Percentiles rank a stretch among this genome's conserved stretches.
phyloP scores from a whole-genome alignment of 1,139 yeast species.

The Pichia cactophila region DNA sequence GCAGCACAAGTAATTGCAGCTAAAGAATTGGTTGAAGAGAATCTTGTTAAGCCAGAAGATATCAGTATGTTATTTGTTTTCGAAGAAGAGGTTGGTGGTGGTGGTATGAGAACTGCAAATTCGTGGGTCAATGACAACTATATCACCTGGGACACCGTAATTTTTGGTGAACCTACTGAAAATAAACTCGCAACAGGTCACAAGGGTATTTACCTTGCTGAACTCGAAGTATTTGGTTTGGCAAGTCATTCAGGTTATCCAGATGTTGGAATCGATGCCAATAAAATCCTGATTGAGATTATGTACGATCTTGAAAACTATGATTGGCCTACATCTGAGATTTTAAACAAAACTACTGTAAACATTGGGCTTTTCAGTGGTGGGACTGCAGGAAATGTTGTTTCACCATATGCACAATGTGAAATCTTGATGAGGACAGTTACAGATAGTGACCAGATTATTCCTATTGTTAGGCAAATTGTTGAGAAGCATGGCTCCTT shows the following conservation, averaged over 20 bases:
- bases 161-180: conserved; percentile 74
- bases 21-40: conserved; percentile 35
- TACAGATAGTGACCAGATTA: conserved; percentile 35
- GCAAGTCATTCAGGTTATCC: conserved; percentile 71
- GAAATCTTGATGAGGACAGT: conserved; percentile 48
- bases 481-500: conserved; percentile 24
- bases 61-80: conserved; percentile 55
- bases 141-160: conserved; percentile 50
- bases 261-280: conserved; percentile 57
- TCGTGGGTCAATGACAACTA: conserved; percentile 21
- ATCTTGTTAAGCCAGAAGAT: conserved; percentile 44
- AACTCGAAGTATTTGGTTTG: conserved; percentile 43
- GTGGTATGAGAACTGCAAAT: conserved; percentile 47
- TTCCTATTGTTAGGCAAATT: conserved; percentile 30
- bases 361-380: conserved; percentile 54
- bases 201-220: conserved; percentile 45
- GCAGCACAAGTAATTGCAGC: conserved; percentile 54
- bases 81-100: conserved; percentile 61
- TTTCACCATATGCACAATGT: conserved; percentile 54
- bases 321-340: conserved; percentile 42
- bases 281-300: conserved; percentile 46
- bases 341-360: conserved; percentile 55
- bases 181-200: conserved; percentile 64
- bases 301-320: conserved; percentile 34
- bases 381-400: conserved; percentile 58